Conservation (phyloP, 148 eudicot genomes). For the Talinum fruticosum region DNA sequence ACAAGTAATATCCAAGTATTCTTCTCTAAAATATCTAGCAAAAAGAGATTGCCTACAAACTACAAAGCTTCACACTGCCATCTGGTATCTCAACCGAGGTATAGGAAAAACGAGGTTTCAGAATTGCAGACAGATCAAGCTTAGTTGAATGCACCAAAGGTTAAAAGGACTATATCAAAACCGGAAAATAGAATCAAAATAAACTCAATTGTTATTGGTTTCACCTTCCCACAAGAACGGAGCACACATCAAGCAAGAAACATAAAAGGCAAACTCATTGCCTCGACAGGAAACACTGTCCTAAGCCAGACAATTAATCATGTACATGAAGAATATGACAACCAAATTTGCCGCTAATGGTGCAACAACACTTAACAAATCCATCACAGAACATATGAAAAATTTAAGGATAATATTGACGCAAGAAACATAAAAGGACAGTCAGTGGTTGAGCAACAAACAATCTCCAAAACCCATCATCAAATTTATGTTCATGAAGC, state of each 20-base stretch:
- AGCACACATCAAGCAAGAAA: background rate
- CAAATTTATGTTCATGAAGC: background rate
- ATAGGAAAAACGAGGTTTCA: background rate
- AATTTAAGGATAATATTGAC: background rate
- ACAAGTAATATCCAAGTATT: background rate
- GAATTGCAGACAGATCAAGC: background rate
- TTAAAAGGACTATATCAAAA: background rate
- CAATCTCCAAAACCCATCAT: background rate
- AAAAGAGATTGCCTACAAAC: background rate
- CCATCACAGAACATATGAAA: background rate
- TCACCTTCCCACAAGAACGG: background rate
- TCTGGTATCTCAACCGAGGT: conserved; percentile 5
- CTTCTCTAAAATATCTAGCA: background rate
- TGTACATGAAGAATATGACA: background rate
- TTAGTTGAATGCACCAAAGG: conserved; percentile 11
- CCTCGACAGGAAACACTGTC: background rate
- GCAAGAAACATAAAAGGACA: background rate
- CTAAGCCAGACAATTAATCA: background rate
- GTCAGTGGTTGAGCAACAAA: background rate
- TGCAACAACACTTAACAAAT: background rate
- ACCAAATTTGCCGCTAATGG: background rate
- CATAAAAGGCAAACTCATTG: background rate
- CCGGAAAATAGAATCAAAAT: background rate
- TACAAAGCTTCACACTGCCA: background rate
- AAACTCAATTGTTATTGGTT: background rate